phyloP scores from a whole-genome alignment of 108 stramenopile species.

The Skeletonema tropicum region DNA sequence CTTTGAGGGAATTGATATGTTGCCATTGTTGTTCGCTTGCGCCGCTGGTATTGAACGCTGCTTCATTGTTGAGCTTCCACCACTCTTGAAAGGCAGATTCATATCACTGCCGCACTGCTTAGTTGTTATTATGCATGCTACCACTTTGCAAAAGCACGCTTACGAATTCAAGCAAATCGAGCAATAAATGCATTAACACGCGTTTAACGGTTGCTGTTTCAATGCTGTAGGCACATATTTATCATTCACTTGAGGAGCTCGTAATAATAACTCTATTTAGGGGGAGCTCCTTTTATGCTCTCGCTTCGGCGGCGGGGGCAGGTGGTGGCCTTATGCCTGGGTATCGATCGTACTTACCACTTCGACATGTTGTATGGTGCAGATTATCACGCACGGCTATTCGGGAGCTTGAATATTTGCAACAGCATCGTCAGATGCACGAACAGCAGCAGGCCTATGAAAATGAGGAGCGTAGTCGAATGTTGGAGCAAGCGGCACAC shows the following conservation, averaged over 20 bases:
- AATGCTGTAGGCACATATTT: too few species aligned
- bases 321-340: neutral
- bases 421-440: constrained; percentile 41
- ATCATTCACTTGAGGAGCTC: too few species aligned
- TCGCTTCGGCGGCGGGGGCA: constrained; percentile 22
- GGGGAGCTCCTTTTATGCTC: constrained; percentile 2
- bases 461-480: constrained; percentile 28
- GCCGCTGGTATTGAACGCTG: neutral
- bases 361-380: constrained; percentile 23
- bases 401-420: constrained; percentile 39
- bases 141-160: too few species aligned
- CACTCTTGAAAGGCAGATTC: too few species aligned
- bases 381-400: constrained; percentile 21
- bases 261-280: too few species aligned
- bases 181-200: too few species aligned
- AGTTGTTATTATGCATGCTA: too few species aligned
- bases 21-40: neutral
- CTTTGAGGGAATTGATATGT: neutral
- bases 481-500: constrained; percentile 40
- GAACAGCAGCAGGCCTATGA: constrained; percentile 25
- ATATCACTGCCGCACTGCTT: too few species aligned
- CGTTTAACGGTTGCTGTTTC: too few species aligned
- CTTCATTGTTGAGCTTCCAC: neutral
- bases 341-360: too few species aligned
- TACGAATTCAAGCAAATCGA: too few species aligned